Percentiles rank a stretch among this genome's conserved stretches.
These are phyloP conservation scores for Acrocalymma vagum DNA, from an alignment of 2,329 filamentous ascomycete genomes.

Conservation along the genomic window DNA sequence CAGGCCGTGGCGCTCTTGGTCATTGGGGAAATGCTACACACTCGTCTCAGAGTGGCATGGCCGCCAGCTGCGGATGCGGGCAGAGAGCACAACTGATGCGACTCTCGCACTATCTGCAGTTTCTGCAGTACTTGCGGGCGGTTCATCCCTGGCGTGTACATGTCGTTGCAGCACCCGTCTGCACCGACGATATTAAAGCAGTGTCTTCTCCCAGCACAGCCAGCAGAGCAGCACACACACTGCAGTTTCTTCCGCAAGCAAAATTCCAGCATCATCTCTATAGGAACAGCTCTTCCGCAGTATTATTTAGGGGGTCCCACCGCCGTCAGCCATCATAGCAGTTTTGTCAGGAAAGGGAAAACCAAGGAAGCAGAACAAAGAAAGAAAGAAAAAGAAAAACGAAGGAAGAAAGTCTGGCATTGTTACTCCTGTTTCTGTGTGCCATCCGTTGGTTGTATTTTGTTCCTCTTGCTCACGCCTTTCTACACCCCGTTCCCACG, in stretches of 20 bases:
- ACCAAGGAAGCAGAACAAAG: conserved; percentile 7
- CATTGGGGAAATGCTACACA: conserved; percentile 34
- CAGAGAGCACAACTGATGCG: conserved; percentile 41
- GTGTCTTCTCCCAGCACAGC: conserved; percentile 29
- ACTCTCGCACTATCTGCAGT: conserved; percentile 34
- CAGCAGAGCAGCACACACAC: conserved; percentile 31
- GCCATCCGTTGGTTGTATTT: conserved; percentile 20
- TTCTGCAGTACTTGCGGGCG: conserved; percentile 29
- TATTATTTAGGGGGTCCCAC: conserved; percentile 31
- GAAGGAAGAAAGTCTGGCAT: conserved; percentile 12
- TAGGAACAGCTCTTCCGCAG: conserved; percentile 41
- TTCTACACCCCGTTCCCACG: too few relatives aligned
- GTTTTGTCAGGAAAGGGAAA: conserved; percentile 1
- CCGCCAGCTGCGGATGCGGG: conserved; percentile 31
- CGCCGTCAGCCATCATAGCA: conserved; percentile 9
- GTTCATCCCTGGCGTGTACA: conserved; percentile 34
- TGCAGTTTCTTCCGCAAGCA: conserved; percentile 29
- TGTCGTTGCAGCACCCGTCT: conserved; percentile 27
- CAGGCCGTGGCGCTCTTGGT: conserved; percentile 33
- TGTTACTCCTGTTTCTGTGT: conserved; percentile 8
- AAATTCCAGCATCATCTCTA: conserved; percentile 42
- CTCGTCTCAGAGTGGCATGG: conserved; percentile 39
- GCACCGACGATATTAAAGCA: conserved; percentile 39
- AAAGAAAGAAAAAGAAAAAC: conserved; percentile 6
- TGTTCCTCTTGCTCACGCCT: conserved; percentile 17